Evolutionary conservation across 306 rosid species (phyloP).

Genomic region (Comarum palustre): DNA sequence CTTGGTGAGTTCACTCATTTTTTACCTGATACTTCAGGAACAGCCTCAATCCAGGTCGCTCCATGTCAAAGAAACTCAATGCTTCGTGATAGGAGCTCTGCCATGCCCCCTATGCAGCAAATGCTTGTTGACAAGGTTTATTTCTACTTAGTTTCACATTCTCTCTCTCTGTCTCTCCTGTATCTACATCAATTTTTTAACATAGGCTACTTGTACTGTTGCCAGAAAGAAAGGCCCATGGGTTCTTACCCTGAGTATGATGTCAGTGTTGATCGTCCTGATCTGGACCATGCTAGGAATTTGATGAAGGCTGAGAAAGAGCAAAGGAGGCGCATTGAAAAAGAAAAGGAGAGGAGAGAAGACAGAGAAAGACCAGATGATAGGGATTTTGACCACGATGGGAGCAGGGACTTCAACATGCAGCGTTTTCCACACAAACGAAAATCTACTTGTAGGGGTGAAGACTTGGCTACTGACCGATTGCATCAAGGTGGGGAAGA

Average conservation of each 20-base stretch:
- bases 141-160: slow-evolving; percentile 5
- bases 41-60: slow-evolving; percentile 56
- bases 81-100: slow-evolving; percentile 79
- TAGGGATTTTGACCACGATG: slow-evolving; percentile 75
- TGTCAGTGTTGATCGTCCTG: slow-evolving; percentile 85
- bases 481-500: slow-evolving; percentile 62
- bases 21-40: slow-evolving; percentile 71
- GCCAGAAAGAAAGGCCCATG: slow-evolving; percentile 70
- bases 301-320: slow-evolving; percentile 72
- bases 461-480: slow-evolving; percentile 69
- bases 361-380: slow-evolving; percentile 79
- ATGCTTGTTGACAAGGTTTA: slow-evolving; percentile 74
- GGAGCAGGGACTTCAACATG: slow-evolving; percentile 54
- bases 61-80: slow-evolving; percentile 55
- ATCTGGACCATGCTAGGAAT: slow-evolving; percentile 65
- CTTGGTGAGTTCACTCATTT: slow-evolving; percentile 84
- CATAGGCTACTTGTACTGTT: slow-evolving; percentile 28
- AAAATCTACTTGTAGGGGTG: slow-evolving; percentile 58
- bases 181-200: slow-evolving; percentile 12
- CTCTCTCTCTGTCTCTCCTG: background rate
- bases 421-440: slow-evolving; percentile 62
- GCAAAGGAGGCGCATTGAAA: slow-evolving; percentile 74
- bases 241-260: slow-evolving; percentile 72
- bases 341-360: slow-evolving; percentile 78
- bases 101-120: slow-evolving; percentile 67